Evolutionary conservation across 1,284 basidiomycete genomes (phyloP).

Genomic region (Trametes hirsuta): DNA sequence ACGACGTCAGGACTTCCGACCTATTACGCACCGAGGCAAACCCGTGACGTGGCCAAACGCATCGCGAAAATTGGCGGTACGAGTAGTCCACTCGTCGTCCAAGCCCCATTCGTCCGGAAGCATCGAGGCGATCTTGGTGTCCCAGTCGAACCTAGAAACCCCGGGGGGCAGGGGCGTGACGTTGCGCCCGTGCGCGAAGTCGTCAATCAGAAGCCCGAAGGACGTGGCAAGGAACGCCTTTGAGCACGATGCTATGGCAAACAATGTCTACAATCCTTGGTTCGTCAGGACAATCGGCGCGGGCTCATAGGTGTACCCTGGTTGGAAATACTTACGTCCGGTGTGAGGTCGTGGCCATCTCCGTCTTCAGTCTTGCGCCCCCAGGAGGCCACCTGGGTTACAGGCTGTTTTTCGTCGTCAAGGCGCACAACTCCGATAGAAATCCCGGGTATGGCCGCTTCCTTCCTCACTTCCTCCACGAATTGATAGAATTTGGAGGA

Average conservation of each 20-base stretch:
- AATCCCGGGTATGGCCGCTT: conserved; percentile 26
- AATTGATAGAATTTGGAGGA: conserved; percentile 12
- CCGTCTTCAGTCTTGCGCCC: conserved; percentile 35
- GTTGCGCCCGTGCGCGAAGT: conserved; percentile 25
- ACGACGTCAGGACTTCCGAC: no score
- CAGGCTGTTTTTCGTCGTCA: conserved; percentile 9
- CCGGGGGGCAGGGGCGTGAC: conserved; percentile 22
- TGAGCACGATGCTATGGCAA: conserved; percentile 46
- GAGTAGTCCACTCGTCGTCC: conserved; percentile 39
- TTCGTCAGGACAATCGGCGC: no score
- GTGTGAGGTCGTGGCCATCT: conserved; percentile 25
- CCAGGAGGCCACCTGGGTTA: conserved; percentile 14
- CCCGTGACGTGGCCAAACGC: conserved; percentile 19
- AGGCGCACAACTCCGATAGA: conserved; percentile 26
- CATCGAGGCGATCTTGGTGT: conserved; percentile 43
- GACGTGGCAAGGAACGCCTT: conserved; percentile 41
- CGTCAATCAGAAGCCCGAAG: conserved; percentile 38
- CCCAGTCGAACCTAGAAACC: conserved; percentile 21
- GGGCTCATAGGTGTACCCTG: neutral
- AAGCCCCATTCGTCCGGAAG: conserved; percentile 43
- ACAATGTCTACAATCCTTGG: conserved; percentile 36
- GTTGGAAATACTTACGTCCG: conserved; percentile 28
- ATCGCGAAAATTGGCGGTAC: conserved; percentile 42
- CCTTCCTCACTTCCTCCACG: conserved; percentile 22
- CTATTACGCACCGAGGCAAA: neutral